These are phyloP conservation scores for Neodidymelliopsis sp. DNA, from an alignment of 2,329 filamentous ascomycete genomes.

Conservation along the genomic window DNA sequence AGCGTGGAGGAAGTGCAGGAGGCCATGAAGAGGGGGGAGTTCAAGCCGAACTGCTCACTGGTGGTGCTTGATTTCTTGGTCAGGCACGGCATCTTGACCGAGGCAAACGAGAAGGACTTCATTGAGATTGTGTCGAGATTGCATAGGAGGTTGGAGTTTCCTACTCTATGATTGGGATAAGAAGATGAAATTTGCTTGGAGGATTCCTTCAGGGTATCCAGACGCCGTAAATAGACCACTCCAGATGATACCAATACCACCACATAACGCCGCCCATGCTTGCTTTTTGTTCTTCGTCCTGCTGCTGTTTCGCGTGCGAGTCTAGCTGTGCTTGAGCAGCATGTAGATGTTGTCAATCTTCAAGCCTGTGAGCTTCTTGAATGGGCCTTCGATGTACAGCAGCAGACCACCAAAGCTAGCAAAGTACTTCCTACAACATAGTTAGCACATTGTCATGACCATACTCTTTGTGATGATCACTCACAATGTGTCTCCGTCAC, in stretches of 20 bases:
- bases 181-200: conserved; percentile 16
- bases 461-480: conserved; percentile 45
- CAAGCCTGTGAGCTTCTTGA: conserved; percentile 91
- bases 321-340: conserved; percentile 81
- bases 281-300: conserved; percentile 18
- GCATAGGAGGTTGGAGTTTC: conserved; percentile 83
- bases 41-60: conserved; percentile 91
- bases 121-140: conserved; percentile 77
- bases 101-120: conserved; percentile 79
- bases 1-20: conserved; percentile 77
- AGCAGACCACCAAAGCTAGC: conserved; percentile 92
- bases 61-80: conserved; percentile 90
- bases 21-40: conserved; percentile 74
- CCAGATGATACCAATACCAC: conserved; percentile 39
- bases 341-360: conserved; percentile 95
- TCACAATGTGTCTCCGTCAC: conserved; percentile 85
- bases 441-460: conserved; percentile 33
- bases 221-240: conserved; percentile 40
- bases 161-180: conserved; percentile 45
- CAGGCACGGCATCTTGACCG: conserved; percentile 79
- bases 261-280: conserved; percentile 45
- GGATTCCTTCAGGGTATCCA: conserved; percentile 40
- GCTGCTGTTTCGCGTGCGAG: background rate
- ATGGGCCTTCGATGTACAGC: conserved; percentile 89
- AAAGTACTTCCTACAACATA: conserved; percentile 78